Conservation (phyloP, 2,329 filamentous ascomycete species). For the Aspergillus phoenicis region DNA sequence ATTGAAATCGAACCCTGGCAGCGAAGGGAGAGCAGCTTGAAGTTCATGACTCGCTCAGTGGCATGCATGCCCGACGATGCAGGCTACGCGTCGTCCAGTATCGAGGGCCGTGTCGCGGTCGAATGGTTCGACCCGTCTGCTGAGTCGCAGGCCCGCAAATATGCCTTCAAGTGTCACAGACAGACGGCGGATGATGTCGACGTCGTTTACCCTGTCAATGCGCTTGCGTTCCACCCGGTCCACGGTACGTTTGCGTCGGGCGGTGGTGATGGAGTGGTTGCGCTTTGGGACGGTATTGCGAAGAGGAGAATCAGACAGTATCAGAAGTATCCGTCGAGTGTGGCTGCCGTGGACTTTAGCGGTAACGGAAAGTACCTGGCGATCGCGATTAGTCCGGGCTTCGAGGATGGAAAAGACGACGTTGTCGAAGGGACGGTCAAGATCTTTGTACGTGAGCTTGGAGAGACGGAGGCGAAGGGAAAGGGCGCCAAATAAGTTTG, state of each 20-base stretch:
- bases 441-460: constrained; percentile 79
- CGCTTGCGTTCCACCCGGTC: constrained; percentile 81
- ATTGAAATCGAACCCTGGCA: constrained; percentile 79
- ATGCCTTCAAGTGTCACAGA: constrained; percentile 98
- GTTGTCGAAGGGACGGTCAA: constrained; percentile 70
- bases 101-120: constrained; percentile 93
- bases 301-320: constrained; percentile 91
- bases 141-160: constrained; percentile 88
- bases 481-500: constrained; percentile 68
- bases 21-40: constrained; percentile 86
- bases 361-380: constrained; percentile 76
- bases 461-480: constrained; percentile 83
- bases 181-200: constrained; percentile 71
- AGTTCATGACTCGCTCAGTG: constrained; percentile 92
- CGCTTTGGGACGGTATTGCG: constrained; percentile 86
- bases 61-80: constrained; percentile 96
- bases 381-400: constrained; percentile 80
- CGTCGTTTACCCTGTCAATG: constrained; percentile 88
- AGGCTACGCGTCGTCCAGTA: constrained; percentile 88
- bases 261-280: constrained; percentile 88
- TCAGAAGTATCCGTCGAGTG: constrained; percentile 76
- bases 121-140: constrained; percentile 94
- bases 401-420: constrained; percentile 84
- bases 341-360: constrained; percentile 77
- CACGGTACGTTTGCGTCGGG: constrained; percentile 85